Evolutionary conservation across 2,329 filamentous ascomycete species (phyloP).

Genomic region (Hymenoscyphus repandus): DNA sequence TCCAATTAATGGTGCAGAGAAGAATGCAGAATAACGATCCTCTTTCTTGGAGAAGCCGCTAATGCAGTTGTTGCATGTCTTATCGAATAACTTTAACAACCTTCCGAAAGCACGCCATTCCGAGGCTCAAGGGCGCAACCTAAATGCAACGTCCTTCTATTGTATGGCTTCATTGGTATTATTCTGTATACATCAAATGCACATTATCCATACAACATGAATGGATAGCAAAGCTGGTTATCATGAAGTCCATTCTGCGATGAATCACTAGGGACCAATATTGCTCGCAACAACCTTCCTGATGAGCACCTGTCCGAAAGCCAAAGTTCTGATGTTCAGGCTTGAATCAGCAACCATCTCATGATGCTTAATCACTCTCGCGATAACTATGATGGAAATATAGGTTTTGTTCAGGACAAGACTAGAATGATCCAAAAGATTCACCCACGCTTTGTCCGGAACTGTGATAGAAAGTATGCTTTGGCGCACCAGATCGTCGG

Average conservation of each 20-base stretch:
- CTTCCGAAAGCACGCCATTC: constrained; percentile 1
- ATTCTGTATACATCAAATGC: too few species aligned
- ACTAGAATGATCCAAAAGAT: too few species aligned
- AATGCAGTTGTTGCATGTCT: not conserved
- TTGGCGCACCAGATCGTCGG: too few species aligned
- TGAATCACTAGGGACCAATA: not conserved
- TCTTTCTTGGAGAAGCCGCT: not conserved
- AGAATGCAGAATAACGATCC: not conserved
- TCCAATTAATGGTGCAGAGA: not conserved
- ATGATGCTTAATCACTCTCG: not conserved
- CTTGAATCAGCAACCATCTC: not conserved
- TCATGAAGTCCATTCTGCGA: not conserved
- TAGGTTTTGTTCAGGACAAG: too few species aligned
- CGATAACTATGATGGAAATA: not conserved
- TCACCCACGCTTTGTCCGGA: too few species aligned
- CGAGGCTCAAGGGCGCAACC: not conserved
- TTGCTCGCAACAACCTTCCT: not conserved
- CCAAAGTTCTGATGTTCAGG: not conserved
- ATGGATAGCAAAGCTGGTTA: not conserved
- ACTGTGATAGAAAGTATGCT: too few species aligned
- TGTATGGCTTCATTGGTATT: too few species aligned
- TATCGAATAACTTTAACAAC: not conserved
- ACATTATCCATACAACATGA: not conserved
- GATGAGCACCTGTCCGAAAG: not conserved
- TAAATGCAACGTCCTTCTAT: not conserved